phyloP scores from a whole-genome alignment of 2,329 filamentous ascomycete species.

The Neofusicoccum ribis region DNA sequence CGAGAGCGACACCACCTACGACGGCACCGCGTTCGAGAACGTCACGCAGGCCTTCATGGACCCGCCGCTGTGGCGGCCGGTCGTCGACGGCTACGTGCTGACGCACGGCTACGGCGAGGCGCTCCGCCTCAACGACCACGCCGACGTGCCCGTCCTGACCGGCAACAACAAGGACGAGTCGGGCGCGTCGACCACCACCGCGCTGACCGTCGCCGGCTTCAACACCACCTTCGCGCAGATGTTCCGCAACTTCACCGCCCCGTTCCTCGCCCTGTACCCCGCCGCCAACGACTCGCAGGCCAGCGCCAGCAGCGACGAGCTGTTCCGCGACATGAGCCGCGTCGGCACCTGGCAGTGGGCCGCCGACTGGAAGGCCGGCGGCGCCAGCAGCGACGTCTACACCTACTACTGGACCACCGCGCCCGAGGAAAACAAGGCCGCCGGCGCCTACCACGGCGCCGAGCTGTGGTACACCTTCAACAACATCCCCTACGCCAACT shows the following conservation, averaged over 20 bases:
- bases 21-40: neutral
- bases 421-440: slow-evolving; percentile 33
- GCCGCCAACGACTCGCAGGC: slow-evolving; percentile 20
- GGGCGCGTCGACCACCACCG: slow-evolving; percentile 55
- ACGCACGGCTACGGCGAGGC: slow-evolving; percentile 6
- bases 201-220: slow-evolving; percentile 36
- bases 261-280: neutral
- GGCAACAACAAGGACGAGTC: slow-evolving; percentile 55
- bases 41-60: slow-evolving; percentile 8
- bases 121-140: slow-evolving; percentile 21
- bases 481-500: slow-evolving; percentile 31
- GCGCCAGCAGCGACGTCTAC: slow-evolving; percentile 29
- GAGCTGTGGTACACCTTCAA: slow-evolving; percentile 44
- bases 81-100: slow-evolving; percentile 19
- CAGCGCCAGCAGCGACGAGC: slow-evolving; percentile 15
- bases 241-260: slow-evolving; percentile 6
- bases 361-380: slow-evolving; percentile 24
- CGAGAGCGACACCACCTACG: neutral
- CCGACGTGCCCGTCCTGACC: slow-evolving; percentile 58
- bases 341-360: slow-evolving; percentile 30
- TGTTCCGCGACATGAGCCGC: slow-evolving; percentile 27
- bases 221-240: slow-evolving; percentile 16
- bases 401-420: slow-evolving; percentile 42
- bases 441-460: slow-evolving; percentile 40
- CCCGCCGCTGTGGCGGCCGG: neutral